phyloP scores from a whole-genome alignment of 805 yeast species.

The Lachancea waltii region DNA sequence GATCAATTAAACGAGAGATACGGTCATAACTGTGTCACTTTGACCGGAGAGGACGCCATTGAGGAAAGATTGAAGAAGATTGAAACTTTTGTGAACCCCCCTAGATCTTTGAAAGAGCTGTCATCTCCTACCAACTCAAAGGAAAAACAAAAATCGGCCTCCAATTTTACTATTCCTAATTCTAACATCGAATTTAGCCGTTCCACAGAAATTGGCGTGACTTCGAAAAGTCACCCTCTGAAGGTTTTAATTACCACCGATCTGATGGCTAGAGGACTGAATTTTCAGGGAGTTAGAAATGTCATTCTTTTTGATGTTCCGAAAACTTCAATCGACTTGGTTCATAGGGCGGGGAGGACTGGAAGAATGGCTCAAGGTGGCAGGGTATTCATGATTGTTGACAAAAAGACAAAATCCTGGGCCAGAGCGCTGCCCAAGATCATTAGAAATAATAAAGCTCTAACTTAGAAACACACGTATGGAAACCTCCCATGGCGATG shows the following conservation, averaged over 20 bases:
- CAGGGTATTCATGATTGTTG: constrained; percentile 73
- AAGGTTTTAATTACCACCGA: constrained; percentile 84
- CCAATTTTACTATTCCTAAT: not conserved
- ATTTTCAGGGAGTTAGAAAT: constrained; percentile 74
- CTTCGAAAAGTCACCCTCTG: constrained; percentile 32
- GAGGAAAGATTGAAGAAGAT: constrained; percentile 55
- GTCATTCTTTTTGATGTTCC: constrained; percentile 85
- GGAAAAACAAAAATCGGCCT: too few relatives aligned
- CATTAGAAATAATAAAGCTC: constrained; percentile 43
- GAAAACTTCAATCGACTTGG: constrained; percentile 71
- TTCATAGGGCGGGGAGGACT: constrained; percentile 91
- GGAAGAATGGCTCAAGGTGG: constrained; percentile 90
- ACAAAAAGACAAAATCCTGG: constrained; percentile 66
- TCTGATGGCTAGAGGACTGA: constrained; percentile 82
- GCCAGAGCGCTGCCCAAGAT: constrained; percentile 73
- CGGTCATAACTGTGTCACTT: constrained; percentile 54
- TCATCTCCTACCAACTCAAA: too few relatives aligned
- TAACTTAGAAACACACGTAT: constrained; percentile 22
- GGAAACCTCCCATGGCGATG: too few relatives aligned
- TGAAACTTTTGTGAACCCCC: constrained; percentile 56
- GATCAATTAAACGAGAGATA: constrained; percentile 43
- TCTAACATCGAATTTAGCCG: too few relatives aligned
- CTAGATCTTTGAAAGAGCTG: constrained; percentile 37
- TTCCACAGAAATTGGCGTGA: too few relatives aligned
- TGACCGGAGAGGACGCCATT: constrained; percentile 59